Evolutionary conservation across 2,329 filamentous ascomycete genomes (phyloP), one percentile per base, ranked within the genome.

Genomic region (Penicillium sp.): DNA sequence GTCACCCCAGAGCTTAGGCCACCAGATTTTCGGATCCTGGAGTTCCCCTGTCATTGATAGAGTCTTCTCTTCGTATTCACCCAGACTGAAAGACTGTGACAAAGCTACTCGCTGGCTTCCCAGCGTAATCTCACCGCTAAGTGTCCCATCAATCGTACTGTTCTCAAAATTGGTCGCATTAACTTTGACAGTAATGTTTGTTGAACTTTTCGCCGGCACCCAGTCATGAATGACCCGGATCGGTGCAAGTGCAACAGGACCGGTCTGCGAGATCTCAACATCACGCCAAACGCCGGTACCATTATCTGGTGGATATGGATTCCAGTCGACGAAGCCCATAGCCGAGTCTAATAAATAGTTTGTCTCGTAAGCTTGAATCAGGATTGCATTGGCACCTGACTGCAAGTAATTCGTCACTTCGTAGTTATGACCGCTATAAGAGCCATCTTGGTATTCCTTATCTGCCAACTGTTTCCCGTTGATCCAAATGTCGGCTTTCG

Each of bases 271-370:
- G 43, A 87, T 54, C 33, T 78, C 76, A 1, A 87, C 72, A 43
- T 85, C 73, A 5, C 84, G 75, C 84, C 84, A 87, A 8, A 87
- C 72, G 0, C 84, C 84, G 0, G 83, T 85, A 2, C 83, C 83
- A 47, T 86, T 85, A 64, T 87, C 84, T 0, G 81, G 77, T 0
- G 83, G 82, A 54, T 80, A 79, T 0, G 82, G 82, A 55, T 85
- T 85, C 83, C 83, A 86, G 62, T 86, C 83, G 0, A 83, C 78
- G 55, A 84, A 86, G 0, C 82, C 82, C 9, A 84, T 68, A 0
- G 79, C 83, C 52, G 87, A 78, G 59, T 87, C 83, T 23, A 79
- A 75, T 16, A 81, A 74, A 64, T 85, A 86, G 60, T 83, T 74
- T 0, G 83, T 85, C 0, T 83, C 83, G 60, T 85, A 77, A 0